These are phyloP conservation scores for Waitea zeae DNA, from an alignment of 1,284 basidiomycete genomes.

Conservation along the genomic window DNA sequence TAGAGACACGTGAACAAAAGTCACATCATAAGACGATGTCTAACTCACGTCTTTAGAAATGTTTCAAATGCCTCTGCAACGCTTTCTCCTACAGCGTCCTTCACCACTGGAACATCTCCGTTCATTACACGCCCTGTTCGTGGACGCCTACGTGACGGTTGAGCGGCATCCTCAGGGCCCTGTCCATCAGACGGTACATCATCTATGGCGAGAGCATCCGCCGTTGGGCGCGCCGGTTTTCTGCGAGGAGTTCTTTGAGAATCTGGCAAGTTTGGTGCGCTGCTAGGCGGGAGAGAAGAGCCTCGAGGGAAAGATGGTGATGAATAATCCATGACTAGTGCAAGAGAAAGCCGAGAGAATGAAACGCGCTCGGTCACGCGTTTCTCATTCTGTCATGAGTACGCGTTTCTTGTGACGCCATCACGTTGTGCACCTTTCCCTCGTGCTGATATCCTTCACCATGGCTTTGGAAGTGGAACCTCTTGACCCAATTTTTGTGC, in stretches of 20 bases:
- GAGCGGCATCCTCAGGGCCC: conserved; percentile 15
- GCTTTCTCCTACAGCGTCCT: conserved; percentile 85
- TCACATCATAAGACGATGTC: not conserved
- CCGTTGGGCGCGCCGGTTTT: conserved; percentile 25
- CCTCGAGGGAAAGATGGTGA: conserved; percentile 23
- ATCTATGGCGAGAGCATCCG: conserved; percentile 45
- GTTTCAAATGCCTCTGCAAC: conserved; percentile 81
- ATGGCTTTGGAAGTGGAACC: conserved; percentile 26
- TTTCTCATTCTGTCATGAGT: too few relatives aligned
- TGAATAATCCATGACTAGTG: too few relatives aligned
- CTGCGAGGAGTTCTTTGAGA: conserved; percentile 26
- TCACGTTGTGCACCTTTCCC: not conserved
- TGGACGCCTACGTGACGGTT: conserved; percentile 20
- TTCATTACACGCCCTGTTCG: conserved; percentile 24
- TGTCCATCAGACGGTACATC: conserved; percentile 29
- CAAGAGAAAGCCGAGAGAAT: too few relatives aligned
- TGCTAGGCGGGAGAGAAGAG: conserved; percentile 50
- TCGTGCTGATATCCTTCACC: conserved; percentile 7
- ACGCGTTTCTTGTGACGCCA: not conserved
- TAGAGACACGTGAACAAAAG: too few relatives aligned
- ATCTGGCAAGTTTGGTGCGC: conserved; percentile 33
- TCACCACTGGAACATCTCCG: conserved; percentile 68
- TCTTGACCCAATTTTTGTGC: conserved; percentile 45
- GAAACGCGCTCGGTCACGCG: too few relatives aligned
- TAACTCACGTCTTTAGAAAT: conserved; percentile 74